Evolutionary conservation across 805 yeast species (phyloP), one percentile per base, ranked within the genome.

Genomic region (Barnettozyma pratensis): DNA sequence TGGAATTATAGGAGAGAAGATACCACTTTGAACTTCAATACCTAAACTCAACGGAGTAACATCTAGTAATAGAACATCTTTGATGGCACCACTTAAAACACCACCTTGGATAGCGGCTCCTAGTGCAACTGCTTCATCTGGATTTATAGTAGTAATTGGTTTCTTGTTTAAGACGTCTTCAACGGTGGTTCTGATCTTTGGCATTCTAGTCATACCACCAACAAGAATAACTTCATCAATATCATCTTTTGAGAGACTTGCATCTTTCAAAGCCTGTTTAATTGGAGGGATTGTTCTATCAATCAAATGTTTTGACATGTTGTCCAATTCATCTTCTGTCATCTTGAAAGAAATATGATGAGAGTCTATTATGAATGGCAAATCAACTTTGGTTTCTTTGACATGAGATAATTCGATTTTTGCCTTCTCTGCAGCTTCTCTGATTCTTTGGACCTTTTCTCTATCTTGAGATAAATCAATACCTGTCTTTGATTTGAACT

Each of bases 51-150:
- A 72, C 47, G 96, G 95, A 29, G 94, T 85, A 26, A 87, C 94
- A 67, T 87, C 96, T 56, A 87, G 73, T 47, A 87, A 68, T 46
- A 87, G 75, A 39, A 87, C 92, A 62, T 86, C 85, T 67, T 80
- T 83, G 47, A 87, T 83, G 58, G 86, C 89, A 55, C 96, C 96
- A 25, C 91, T 83, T 48, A 87, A 70, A 37, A 87, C 84, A 57
- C 91, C 95, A 60, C 92, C 96, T 70, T 87, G 96, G 59, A 87
- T 85, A 42, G 95, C 94, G 32, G 96, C 96, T 61, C 96, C 96
- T 55, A 87, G 69, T 41, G 95, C 94, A 44, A 87, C 95, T n/a
- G 94, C 91, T 67, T 87, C 96, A 65, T 87, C 96, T n/a, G 96
- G 95, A 63, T 87, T 87, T 10, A 87, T 87, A 19, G 80, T 76